Base-by-base conservation (phyloP, 2,329 filamentous ascomycete genomes). In the Waltergamsia citrina region DNA sequence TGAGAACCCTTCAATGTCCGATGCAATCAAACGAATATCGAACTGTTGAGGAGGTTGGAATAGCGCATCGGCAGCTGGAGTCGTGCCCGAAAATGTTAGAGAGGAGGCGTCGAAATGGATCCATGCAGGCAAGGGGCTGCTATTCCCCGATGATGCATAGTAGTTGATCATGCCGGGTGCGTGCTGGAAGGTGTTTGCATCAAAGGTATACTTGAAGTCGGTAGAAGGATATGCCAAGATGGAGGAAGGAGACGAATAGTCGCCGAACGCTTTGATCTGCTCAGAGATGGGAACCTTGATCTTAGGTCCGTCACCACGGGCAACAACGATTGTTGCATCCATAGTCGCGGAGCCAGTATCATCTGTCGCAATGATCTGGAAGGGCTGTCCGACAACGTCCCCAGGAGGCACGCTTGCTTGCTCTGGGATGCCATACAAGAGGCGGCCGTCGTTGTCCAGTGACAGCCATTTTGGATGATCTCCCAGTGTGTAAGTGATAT, bases 121-220 rank as follows among this genome's bases (percentile, higher is more conserved):
- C 87, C 87, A 94, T 1, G 85, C 79, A 15, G 87, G 87, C 23
- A 94, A 61, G 23, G 87, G 86, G n/a, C 82, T 84, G 48, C 84
- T 83, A 48, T 90, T 73, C 5, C 66, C 67, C 4, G 84, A 81
- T 4, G 81, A 77, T 7, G 85, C 84, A 50, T 92, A 90, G 54
- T 87, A 94, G 38, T 76, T 74, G 26, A 28, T 17, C 12, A 57
- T 60, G 9, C 62, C 58, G 4, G 56, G 56, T 4, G 65, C 59
- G 27, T 69, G 58, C n/a, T 62, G 62, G 52, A 94, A 94, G 0
- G 81, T 85, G 14, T 73, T 57, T 5, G 49, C 43, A 29, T 69
- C 59, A 41, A 80, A 75, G 3, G 54, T 50, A 40, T 77, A 74
- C 6, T 55, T 55, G 53, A 80, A 77, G 5, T 56, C 44, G 5